These are phyloP conservation scores for Penicillium robsamsonii DNA, from an alignment of 495 filamentous ascomycete genomes.

Conservation along the genomic window DNA sequence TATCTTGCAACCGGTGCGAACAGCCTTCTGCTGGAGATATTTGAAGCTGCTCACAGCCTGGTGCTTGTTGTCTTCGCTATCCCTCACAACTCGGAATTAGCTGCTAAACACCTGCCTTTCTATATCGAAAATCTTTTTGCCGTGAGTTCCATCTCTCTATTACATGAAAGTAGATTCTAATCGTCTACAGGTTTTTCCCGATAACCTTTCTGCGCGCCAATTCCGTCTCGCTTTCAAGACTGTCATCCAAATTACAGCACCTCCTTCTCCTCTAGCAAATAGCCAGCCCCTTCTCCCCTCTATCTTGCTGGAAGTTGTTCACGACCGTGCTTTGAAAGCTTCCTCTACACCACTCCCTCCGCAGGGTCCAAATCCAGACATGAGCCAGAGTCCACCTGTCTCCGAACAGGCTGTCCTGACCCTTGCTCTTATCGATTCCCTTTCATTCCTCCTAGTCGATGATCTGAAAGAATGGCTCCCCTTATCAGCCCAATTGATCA, in stretches of 20 bases:
- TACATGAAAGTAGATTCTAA: conserved; percentile 15
- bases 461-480: conserved; percentile 78
- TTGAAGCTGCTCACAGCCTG: conserved; percentile 88
- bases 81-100: conserved; percentile 68
- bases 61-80: conserved; percentile 80
- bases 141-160: conserved; percentile 29
- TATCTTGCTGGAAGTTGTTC: conserved; percentile 76
- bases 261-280: conserved; percentile 70
- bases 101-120: conserved; percentile 72
- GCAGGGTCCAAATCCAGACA: conserved; percentile 31
- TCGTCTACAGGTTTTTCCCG: conserved; percentile 62
- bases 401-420: conserved; percentile 81
- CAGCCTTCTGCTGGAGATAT: conserved; percentile 67
- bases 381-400: conserved; percentile 39
- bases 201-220: conserved; percentile 79
- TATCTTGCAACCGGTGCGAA: conserved; percentile 71
- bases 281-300: conserved; percentile 73
- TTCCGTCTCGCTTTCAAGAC: conserved; percentile 93
- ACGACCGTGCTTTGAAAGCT: conserved; percentile 60
- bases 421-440: conserved; percentile 76
- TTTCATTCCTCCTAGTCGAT: conserved; percentile 68
- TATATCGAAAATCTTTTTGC: conserved; percentile 84
- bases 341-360: conserved; percentile 50
- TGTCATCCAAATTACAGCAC: conserved; percentile 79
- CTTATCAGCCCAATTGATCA: conserved; percentile 65